Evolutionary conservation across 2,329 filamentous ascomycete genomes (phyloP), one percentile per base, ranked within the genome.

Genomic region (Diaporthe sp.): DNA sequence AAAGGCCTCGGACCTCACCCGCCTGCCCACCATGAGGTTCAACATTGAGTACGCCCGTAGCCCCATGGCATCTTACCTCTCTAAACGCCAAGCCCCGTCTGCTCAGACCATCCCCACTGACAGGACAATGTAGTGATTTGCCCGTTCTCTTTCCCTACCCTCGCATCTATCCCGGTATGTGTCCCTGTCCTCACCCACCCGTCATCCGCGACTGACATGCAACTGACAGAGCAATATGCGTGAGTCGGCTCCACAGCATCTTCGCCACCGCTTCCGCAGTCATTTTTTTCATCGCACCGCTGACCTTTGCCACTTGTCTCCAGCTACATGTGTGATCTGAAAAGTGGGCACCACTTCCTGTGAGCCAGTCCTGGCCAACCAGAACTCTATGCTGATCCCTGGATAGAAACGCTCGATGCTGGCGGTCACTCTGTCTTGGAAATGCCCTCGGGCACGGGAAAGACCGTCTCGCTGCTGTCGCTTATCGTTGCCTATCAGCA

Each of bases 391-490:
- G 45, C 42, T 74, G 25, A 71, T 35, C 19, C 25, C 42, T 64
- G 13, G 57, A 10, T 64, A 90, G 88, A 87, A 78, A 98, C 97
- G 28, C 92, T 99, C 80, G 97, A 99, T 88, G 94, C 93, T 28
- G 95, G 95, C 70, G 97, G 97, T 76, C 95, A 99, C 85, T 98
- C 96, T 83, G 96, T 99, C 30, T 86, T 99, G 79, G 97, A 99
- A 86, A 99, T 99, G 97, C 97, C 97, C 84, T 99, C 97, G 75
- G 97, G 97, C 57, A 99, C 97, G 33, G 97, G 97, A 76, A 99
- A 99, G 87, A 99, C 97, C 0, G 94, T 99, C 35, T 98, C 97
- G 13, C 88, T 99, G 6, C 88, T 99, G 58, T 98, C 97, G 0
- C 90, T 99, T 79, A 99, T 99, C 80, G 92, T 99, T 74, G 96